These are phyloP conservation scores for Pleurotus eryngii DNA, from an alignment of 768 basidiomycete genomes.

Conservation along the genomic window DNA sequence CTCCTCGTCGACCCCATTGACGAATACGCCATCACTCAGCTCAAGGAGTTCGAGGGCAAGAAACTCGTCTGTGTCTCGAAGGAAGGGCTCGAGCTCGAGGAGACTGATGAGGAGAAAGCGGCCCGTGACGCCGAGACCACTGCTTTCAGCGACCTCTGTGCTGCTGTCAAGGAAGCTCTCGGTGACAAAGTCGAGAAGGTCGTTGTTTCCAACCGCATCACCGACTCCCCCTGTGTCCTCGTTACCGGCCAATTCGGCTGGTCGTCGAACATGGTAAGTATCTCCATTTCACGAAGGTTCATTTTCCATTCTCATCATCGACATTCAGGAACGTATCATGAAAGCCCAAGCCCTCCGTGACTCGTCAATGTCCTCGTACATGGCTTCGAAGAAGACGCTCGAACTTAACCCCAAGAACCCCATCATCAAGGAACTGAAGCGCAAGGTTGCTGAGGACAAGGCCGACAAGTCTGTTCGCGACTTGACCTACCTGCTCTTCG, in stretches of 20 bases:
- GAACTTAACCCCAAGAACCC: slow-evolving; percentile 92
- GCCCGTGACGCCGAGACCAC: slow-evolving; percentile 80
- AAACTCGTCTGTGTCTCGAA: slow-evolving; percentile 98
- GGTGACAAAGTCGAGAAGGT: slow-evolving; percentile 99
- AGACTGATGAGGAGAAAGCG: slow-evolving; percentile 97
- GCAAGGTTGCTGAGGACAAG: slow-evolving; percentile 95
- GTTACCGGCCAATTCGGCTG: slow-evolving; percentile 99
- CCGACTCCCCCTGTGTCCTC: slow-evolving; percentile 93
- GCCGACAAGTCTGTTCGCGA: slow-evolving; percentile 98
- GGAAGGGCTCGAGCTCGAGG: slow-evolving; percentile 98
- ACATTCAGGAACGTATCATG: slow-evolving; percentile 89
- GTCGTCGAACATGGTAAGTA: slow-evolving; percentile 94
- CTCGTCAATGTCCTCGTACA: slow-evolving; percentile 98
- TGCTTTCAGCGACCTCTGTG: slow-evolving; percentile 85
- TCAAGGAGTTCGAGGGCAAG: slow-evolving; percentile 99
- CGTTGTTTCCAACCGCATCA: slow-evolving; percentile 94
- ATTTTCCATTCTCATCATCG: not conserved
- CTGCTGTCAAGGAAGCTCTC: slow-evolving; percentile 95
- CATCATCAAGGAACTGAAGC: slow-evolving; percentile 95
- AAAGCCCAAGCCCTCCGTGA: slow-evolving; percentile 97
- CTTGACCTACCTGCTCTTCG: slow-evolving; percentile 92
- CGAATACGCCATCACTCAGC: slow-evolving; percentile 96
- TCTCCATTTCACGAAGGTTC: not conserved
- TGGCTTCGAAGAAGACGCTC: slow-evolving; percentile 97
- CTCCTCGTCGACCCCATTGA: slow-evolving; percentile 98